phyloP scores from a whole-genome alignment of 2,329 filamentous ascomycete species.

The Rutstroemia sp. region DNA sequence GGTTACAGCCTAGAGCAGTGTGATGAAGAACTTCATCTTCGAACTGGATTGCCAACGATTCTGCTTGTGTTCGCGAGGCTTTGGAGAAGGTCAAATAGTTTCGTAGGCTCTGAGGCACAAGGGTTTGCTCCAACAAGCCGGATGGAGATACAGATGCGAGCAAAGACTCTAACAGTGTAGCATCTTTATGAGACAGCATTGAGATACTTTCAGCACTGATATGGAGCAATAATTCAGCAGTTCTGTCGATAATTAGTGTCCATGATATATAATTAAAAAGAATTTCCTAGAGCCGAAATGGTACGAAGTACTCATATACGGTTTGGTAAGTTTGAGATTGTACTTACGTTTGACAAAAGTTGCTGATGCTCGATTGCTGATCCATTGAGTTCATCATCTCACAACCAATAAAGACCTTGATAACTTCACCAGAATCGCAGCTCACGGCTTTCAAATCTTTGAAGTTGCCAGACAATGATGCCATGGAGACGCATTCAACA shows the following conservation, averaged over 20 bases:
- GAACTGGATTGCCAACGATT: neutral
- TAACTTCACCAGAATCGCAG: conserved; percentile 10
- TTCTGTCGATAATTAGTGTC: neutral
- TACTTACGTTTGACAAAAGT: conserved; percentile 21
- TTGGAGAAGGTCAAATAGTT: conserved; percentile 3
- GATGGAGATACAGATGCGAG: conserved; percentile 5
- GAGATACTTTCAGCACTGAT: conserved; percentile 2
- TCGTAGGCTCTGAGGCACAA: conserved; percentile 1
- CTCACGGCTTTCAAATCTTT: conserved; percentile 18
- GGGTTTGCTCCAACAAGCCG: conserved; percentile 3
- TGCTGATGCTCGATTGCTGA: conserved; percentile 15
- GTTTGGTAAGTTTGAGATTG: neutral
- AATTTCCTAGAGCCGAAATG: too few relatives aligned
- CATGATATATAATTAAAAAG: neutral
- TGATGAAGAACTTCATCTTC: conserved; percentile 35
- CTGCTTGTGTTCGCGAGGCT: neutral
- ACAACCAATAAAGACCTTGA: conserved; percentile 20
- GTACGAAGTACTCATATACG: too few relatives aligned
- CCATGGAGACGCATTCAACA: conserved; percentile 19
- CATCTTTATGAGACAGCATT: neutral
- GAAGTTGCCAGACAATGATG: conserved; percentile 10
- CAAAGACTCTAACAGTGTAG: conserved; percentile 1
- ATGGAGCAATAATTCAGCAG: conserved; percentile 5
- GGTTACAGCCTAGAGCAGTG: conserved; percentile 41
- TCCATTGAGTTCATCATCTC: conserved; percentile 17